phyloP scores from a whole-genome alignment of 306 rosid species.

The Glycine latifolia region DNA sequence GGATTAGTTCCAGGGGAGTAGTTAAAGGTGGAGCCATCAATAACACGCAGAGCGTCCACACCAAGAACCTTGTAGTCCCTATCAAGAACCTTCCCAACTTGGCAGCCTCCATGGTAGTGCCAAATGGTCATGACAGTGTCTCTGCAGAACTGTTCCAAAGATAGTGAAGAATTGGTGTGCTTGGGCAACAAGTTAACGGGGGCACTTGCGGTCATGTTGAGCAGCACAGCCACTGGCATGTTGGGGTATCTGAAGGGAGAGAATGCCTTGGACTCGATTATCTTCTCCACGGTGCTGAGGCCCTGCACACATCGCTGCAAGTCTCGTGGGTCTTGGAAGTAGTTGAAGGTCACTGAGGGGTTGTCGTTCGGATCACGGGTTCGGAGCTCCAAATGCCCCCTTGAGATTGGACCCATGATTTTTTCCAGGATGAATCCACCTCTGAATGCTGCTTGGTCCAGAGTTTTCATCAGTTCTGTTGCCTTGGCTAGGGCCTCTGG shows the following conservation, averaged over 20 bases:
- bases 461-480: slow-evolving; percentile 46
- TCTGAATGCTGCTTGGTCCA: slow-evolving; percentile 57
- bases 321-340: slow-evolving; percentile 68
- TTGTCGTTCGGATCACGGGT: slow-evolving; percentile 67
- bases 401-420: slow-evolving; percentile 72
- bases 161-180: slow-evolving; percentile 57
- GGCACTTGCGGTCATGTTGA: slow-evolving; percentile 66
- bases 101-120: slow-evolving; percentile 94
- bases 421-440: slow-evolving; percentile 87
- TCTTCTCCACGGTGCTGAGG: slow-evolving; percentile 51
- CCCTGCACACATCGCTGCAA: slow-evolving; percentile 72
- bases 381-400: slow-evolving; percentile 74
- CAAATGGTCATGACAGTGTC: slow-evolving; percentile 91
- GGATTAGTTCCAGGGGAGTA: slow-evolving; percentile 87
- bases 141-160: slow-evolving; percentile 74
- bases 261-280: slow-evolving; percentile 70
- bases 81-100: slow-evolving; percentile 73
- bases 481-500: slow-evolving; percentile 72
- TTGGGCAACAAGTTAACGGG: slow-evolving; percentile 72
- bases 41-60: slow-evolving; percentile 63
- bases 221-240: slow-evolving; percentile 48
- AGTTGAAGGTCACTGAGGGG: slow-evolving; percentile 81
- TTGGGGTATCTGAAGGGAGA: slow-evolving; percentile 52
- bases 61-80: slow-evolving; percentile 69
- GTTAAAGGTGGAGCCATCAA: slow-evolving; percentile 85